Conservation (phyloP, 192 early-diverging fungal genomes). For the Coemansia sp. region DNA sequence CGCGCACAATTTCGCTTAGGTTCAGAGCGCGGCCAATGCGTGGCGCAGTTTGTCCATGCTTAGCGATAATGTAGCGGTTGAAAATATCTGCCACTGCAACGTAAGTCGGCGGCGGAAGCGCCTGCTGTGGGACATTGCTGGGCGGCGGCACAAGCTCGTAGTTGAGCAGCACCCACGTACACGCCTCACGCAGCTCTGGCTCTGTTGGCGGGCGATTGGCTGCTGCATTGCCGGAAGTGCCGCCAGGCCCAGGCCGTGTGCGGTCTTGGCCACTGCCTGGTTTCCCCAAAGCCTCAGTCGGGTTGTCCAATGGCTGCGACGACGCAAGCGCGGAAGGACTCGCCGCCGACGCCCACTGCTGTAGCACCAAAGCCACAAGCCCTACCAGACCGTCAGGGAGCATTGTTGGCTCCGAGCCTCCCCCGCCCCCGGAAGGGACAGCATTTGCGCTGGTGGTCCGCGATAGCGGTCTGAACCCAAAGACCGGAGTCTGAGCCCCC, state of each 20-base stretch:
- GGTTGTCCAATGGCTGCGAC: constrained; percentile 5
- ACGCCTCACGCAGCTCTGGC: constrained; percentile 56
- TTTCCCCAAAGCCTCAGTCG: background rate
- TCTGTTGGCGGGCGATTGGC: constrained; percentile 41
- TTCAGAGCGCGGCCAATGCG: constrained; percentile 49
- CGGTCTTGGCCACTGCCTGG: background rate
- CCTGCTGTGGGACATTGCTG: constrained; percentile 9
- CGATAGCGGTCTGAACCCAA: constrained; percentile 29
- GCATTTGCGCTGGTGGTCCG: constrained; percentile 1
- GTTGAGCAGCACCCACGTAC: constrained; percentile 57
- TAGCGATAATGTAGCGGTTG: constrained; percentile 43
- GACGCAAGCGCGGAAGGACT: constrained; percentile 19
- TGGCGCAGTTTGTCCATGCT: constrained; percentile 47
- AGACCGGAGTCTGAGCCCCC: constrained; percentile 40
- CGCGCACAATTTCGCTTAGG: constrained; percentile 45
- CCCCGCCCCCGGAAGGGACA: background rate
- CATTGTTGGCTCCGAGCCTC: constrained; percentile 36
- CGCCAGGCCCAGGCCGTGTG: background rate
- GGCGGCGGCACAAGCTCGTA: constrained; percentile 34
- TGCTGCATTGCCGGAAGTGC: background rate
- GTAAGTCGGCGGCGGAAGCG: constrained; percentile 9
- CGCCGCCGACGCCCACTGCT: constrained; percentile 48
- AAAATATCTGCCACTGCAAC: constrained; percentile 41
- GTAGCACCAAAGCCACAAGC: constrained; percentile 43
- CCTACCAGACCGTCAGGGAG: constrained; percentile 43